Evolutionary conservation across 139 green algal species (phyloP).

Genomic region (Tetraselmis chui): DNA sequence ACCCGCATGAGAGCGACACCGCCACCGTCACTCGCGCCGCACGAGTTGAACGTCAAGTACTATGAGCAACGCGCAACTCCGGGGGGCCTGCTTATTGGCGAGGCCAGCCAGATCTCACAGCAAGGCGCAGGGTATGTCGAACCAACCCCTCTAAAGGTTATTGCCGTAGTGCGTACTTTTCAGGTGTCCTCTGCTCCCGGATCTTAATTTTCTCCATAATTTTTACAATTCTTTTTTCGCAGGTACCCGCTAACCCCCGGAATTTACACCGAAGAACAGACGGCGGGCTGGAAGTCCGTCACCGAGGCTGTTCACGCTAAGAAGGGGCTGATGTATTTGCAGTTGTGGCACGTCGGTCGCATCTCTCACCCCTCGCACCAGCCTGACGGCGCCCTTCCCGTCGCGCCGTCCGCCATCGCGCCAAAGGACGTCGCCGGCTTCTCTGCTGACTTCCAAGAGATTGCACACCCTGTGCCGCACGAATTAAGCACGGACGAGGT

Average conservation of each 20-base stretch:
- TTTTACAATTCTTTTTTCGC: too few species aligned
- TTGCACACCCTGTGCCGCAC: conserved; percentile 20
- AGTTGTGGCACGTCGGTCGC: conserved; percentile 70
- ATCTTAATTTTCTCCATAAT: too few species aligned
- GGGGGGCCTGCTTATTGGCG: neutral
- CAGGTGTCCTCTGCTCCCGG: too few species aligned
- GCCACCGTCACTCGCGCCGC: neutral
- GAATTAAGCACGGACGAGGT: conserved; percentile 40
- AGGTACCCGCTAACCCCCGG: conserved; percentile 59
- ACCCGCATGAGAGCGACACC: neutral
- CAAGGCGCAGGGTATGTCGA: neutral
- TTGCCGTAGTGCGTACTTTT: too few species aligned
- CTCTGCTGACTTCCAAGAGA: neutral
- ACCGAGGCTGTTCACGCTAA: conserved; percentile 63
- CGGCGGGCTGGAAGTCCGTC: conserved; percentile 80
- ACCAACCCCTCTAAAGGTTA: too few species aligned
- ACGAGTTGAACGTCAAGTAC: neutral
- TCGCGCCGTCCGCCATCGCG: conserved; percentile 45
- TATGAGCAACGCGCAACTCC: neutral
- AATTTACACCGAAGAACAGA: conserved; percentile 67
- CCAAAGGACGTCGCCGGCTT: neutral
- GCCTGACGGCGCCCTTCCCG: conserved; percentile 35
- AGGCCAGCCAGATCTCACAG: neutral
- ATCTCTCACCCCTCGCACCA: conserved; percentile 37
- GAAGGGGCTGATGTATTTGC: conserved; percentile 62